Evolutionary conservation across 2,329 filamentous ascomycete species (phyloP).

Genomic region (Metarhizium robertsii): DNA sequence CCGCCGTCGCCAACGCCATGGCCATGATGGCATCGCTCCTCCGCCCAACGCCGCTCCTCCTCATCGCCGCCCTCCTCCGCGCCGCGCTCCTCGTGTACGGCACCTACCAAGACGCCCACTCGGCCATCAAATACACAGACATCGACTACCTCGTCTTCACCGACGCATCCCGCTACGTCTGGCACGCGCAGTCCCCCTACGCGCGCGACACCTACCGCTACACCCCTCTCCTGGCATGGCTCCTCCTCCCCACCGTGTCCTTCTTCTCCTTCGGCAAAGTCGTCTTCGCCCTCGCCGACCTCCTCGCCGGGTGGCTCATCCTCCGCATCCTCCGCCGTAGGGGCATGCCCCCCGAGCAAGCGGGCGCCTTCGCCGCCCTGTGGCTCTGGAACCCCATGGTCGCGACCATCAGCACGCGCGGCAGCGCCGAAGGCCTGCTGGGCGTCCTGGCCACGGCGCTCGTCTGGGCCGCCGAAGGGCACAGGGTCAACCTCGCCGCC

Average conservation of each 20-base stretch:
- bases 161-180: slow-evolving; percentile 73
- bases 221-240: slow-evolving; percentile 86
- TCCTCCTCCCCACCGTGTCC: slow-evolving; percentile 71
- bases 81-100: slow-evolving; percentile 73
- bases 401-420: slow-evolving; percentile 88
- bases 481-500: slow-evolving; percentile 57
- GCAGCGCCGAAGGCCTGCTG: slow-evolving; percentile 84
- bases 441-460: slow-evolving; percentile 76
- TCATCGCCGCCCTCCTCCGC: slow-evolving; percentile 55
- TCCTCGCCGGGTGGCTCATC: slow-evolving; percentile 76
- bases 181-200: slow-evolving; percentile 66
- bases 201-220: slow-evolving; percentile 91
- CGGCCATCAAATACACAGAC: slow-evolving; percentile 93
- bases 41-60: slow-evolving; percentile 39
- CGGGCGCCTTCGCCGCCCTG: slow-evolving; percentile 70
- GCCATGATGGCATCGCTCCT: slow-evolving; percentile 15
- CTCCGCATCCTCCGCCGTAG: slow-evolving; percentile 27
- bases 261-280: slow-evolving; percentile 83
- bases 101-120: slow-evolving; percentile 83
- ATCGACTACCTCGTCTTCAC: slow-evolving; percentile 99
- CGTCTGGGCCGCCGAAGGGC: slow-evolving; percentile 69
- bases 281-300: slow-evolving; percentile 74
- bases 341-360: slow-evolving; percentile 40
- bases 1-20: not conserved
- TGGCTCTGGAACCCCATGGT: slow-evolving; percentile 99